Percentiles rank a stretch among this genome's conserved stretches.
Conservation (phyloP, 495 filamentous ascomycete genomes). For the Diplogelasinospora grovesii region DNA sequence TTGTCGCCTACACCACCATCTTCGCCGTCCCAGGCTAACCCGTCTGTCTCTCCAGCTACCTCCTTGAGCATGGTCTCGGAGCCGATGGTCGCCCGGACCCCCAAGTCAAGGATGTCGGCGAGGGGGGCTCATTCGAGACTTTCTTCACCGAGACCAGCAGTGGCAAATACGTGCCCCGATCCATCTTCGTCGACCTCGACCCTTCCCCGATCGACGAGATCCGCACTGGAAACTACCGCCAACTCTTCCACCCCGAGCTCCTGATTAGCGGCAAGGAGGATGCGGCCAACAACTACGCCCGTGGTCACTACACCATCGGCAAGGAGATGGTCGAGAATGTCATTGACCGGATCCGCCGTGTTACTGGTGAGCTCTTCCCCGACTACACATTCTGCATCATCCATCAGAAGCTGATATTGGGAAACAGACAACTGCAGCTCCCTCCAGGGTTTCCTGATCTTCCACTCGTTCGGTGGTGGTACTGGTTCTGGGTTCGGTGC, state of each 20-base stretch:
- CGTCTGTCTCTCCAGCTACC: conserved; percentile 52
- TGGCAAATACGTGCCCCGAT: conserved; percentile 86
- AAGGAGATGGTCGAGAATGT: conserved; percentile 85
- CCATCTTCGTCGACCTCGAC: conserved; percentile 85
- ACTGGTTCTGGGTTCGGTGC: conserved; percentile 89
- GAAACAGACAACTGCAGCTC: conserved; percentile 76
- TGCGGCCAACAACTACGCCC: conserved; percentile 92
- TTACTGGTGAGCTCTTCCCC: conserved; percentile 52
- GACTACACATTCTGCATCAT: not conserved
- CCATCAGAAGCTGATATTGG: conserved; percentile 14
- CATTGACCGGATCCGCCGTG: conserved; percentile 76
- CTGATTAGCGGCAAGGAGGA: conserved; percentile 90
- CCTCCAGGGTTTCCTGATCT: conserved; percentile 86
- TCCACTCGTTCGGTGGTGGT: conserved; percentile 91
- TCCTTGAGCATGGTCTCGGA: conserved; percentile 84
- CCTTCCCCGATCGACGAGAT: conserved; percentile 91
- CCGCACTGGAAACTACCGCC: conserved; percentile 71
- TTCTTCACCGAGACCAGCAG: conserved; percentile 84
- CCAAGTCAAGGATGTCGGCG: conserved; percentile 52
- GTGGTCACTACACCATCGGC: conserved; percentile 89
- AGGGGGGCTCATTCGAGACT: conserved; percentile 73
- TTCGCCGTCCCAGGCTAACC: conserved; percentile 7
- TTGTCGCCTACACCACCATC: not conserved
- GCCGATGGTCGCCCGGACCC: conserved; percentile 65
- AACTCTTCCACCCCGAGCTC: conserved; percentile 84